Conservation (phyloP, 176 grass and related monocot species). For the Phyllostachys edulis region DNA sequence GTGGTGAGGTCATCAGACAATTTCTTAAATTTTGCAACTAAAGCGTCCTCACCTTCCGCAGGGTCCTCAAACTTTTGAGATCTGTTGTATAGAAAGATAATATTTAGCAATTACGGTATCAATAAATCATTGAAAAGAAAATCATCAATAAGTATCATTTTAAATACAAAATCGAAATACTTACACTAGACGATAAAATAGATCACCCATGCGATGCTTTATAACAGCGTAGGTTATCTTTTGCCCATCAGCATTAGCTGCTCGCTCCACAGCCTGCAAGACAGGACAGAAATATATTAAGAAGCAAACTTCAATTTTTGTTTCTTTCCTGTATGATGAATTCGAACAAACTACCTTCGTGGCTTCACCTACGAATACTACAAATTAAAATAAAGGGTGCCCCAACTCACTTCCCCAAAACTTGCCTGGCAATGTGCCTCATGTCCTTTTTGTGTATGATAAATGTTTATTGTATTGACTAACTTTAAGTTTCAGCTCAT, state of each 20-base stretch:
- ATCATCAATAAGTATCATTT: background rate
- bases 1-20: conserved; percentile 74
- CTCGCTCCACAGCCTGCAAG: conserved; percentile 83
- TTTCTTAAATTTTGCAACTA: conserved; percentile 77
- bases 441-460: background rate
- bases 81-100: conserved; percentile 24
- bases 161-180: conserved; percentile 22
- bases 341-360: background rate
- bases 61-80: conserved; percentile 95
- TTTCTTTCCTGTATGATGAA: background rate
- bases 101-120: background rate
- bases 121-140: background rate
- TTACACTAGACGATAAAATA: conserved; percentile 97
- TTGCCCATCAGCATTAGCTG: conserved; percentile 75
- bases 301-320: background rate
- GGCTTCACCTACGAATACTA: background rate
- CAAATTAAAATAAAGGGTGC: background rate
- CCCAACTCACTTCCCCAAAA: background rate
- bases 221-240: conserved; percentile 89
- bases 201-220: conserved; percentile 81
- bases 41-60: conserved; percentile 69
- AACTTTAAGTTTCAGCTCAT: background rate
- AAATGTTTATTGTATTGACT: background rate
- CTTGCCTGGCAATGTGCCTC: background rate
- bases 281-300: conserved; percentile 10